A percentile compares a stretch with the other conserved stretches of the same genome.
phyloP scores from a whole-genome alignment of 306 rosid species.

The Quercus engelmannii region DNA sequence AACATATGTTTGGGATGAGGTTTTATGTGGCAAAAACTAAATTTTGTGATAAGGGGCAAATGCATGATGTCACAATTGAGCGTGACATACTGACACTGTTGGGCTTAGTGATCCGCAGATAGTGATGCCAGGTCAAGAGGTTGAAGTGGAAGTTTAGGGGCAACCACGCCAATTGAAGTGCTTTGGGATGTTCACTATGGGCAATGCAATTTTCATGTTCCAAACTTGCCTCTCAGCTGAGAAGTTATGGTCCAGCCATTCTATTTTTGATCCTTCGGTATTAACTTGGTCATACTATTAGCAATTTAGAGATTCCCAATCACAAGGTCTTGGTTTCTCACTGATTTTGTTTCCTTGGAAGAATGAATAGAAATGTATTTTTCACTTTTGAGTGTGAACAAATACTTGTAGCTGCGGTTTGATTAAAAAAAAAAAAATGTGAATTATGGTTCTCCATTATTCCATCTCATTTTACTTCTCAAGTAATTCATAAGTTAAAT shows the following conservation, averaged over 20 bases:
- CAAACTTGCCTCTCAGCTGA: constrained; percentile 46
- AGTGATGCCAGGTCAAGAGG: constrained; percentile 70
- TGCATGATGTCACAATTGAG: constrained; percentile 68
- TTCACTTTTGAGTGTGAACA: constrained; percentile 11
- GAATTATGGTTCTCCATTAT: not conserved
- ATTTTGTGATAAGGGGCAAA: constrained; percentile 57
- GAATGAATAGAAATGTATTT: too few species aligned
- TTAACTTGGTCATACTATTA: constrained; percentile 51
- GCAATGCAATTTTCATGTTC: constrained; percentile 82
- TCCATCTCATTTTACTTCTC: not conserved
- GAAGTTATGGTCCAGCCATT: constrained; percentile 24
- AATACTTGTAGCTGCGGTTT: constrained; percentile 21
- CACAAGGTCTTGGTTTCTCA: too few species aligned
- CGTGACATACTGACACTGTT: constrained; percentile 42
- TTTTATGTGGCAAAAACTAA: constrained; percentile 58
- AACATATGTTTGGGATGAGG: constrained; percentile 62
- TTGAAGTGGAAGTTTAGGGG: constrained; percentile 89
- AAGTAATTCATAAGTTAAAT: not conserved
- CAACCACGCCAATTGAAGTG: constrained; percentile 62
- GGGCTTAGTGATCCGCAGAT: constrained; percentile 59
- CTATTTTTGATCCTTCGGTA: constrained; percentile 42
- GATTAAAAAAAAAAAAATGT: constrained; percentile 13
- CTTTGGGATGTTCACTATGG: constrained; percentile 84
- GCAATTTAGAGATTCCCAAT: constrained; percentile 47
- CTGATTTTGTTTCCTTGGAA: too few species aligned